Evolutionary conservation across 2,329 filamentous ascomycete species (phyloP), one percentile per base, ranked within the genome.

Genomic region (Pestalotiopsis sp.): DNA sequence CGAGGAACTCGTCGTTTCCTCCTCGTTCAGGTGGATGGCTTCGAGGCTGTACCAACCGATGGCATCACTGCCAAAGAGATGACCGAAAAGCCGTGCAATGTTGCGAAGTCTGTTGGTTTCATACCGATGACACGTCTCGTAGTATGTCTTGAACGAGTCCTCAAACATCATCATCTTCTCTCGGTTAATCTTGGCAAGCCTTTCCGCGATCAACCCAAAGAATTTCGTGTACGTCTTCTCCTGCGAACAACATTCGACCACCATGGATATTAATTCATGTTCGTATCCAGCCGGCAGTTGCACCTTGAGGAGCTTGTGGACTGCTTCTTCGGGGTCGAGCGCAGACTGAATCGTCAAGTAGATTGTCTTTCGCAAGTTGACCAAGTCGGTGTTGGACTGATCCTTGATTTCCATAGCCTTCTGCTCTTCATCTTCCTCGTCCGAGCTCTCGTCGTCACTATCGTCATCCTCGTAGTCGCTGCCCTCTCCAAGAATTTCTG

Each of bases 291-390:
- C 84, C 1, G 96, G 96, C 11, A 99, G 86, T 72, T 93, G 93
- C 78, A 99, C 91, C 81, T 94, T 95, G 90, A 98, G 96, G 72
- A 99, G 86, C 83, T 98, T 99, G 85, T 99, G 96, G 70, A 94
- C 95, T 69, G 93, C 94, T 89, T 99, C 96, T 82, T 99, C 96
- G 68, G 97, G 97, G 69, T 97, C 94, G 73, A 96, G 93, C 75
- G 93, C 96, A 52, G 93, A 97, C 93, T 97, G 97, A 79, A 99
- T 97, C 12, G 95, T 99, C 71, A 99, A 86, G 80, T 99, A 99
- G 74, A 98, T 99, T 6, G 93, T 97, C 76, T 94, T 90, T 70
- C 96, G 92, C 65, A 99, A 85, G 77, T 97, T 97, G 78, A 98
- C 94, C 14, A 99, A 87, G 79, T 99, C 95, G 0, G 95, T 95